Conservation (phyloP, 805 yeast genomes). For the Yamadazyma laniorum region DNA sequence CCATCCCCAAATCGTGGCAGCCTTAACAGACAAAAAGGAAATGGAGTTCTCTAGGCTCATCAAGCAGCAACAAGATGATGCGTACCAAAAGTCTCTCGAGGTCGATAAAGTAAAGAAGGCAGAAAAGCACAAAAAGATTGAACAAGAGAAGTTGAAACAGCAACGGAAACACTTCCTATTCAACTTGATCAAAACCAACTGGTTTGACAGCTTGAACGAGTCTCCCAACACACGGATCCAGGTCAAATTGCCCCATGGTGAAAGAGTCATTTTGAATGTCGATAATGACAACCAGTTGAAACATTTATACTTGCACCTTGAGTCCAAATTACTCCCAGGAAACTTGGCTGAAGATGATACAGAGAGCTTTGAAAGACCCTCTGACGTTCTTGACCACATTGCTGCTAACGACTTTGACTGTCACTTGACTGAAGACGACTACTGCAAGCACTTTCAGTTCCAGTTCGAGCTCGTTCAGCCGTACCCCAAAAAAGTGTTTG, state of each 20-base stretch:
- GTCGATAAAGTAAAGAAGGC: slow-evolving; percentile 56
- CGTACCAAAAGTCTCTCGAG: slow-evolving; percentile 39
- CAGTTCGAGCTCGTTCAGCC: slow-evolving; percentile 42
- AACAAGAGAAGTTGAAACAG: slow-evolving; percentile 15
- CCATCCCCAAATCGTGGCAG: slow-evolving; percentile 39
- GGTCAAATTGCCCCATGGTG: slow-evolving; percentile 54
- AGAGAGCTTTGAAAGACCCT: slow-evolving; percentile 10
- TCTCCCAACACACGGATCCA: slow-evolving; percentile 39
- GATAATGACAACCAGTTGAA: slow-evolving; percentile 34
- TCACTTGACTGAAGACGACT: slow-evolving; percentile 19
- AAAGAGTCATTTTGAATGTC: slow-evolving; percentile 46
- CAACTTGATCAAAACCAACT: slow-evolving; percentile 8
- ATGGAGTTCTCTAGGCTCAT: slow-evolving; percentile 37
- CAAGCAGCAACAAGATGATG: slow-evolving; percentile 43
- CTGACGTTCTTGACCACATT: slow-evolving; percentile 7
- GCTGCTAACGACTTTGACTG: slow-evolving; percentile 10
- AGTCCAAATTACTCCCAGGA: slow-evolving; percentile 31
- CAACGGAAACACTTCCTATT: slow-evolving; percentile 9
- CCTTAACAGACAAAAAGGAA: slow-evolving; percentile 39
- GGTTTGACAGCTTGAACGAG: slow-evolving; percentile 10
- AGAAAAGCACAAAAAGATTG: slow-evolving; percentile 25
- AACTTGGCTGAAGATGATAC: slow-evolving; percentile 16
- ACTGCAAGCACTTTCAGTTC: slow-evolving; percentile 25
- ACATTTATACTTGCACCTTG: slow-evolving; percentile 53
- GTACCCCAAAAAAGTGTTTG: slow-evolving; percentile 35